Evolutionary conservation across 2,329 filamentous ascomycete genomes (phyloP).

Genomic region (Coniochaeta hoffmannii): DNA sequence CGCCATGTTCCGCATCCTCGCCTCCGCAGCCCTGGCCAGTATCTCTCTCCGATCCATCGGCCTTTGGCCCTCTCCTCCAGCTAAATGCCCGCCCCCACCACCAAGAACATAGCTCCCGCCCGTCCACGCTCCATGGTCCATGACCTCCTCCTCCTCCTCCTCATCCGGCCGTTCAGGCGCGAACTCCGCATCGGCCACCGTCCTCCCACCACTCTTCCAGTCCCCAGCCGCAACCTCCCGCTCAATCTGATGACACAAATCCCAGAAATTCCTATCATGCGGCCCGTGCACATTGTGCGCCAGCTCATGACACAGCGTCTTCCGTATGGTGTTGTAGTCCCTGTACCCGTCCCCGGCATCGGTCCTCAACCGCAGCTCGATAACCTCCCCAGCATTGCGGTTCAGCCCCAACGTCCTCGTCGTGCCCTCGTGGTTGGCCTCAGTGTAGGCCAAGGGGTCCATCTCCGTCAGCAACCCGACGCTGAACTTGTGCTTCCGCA

Average conservation of each 20-base stretch:
- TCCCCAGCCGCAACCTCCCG: constrained; percentile 74
- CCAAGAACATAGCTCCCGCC: constrained; percentile 17
- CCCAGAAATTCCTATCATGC: constrained; percentile 86
- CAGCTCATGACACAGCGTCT: constrained; percentile 90
- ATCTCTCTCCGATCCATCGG: constrained; percentile 14
- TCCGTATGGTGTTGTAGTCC: constrained; percentile 85
- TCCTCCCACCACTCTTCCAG: constrained; percentile 65
- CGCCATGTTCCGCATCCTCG: constrained; percentile 9
- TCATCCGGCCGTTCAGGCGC: constrained; percentile 2
- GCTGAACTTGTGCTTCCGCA: constrained; percentile 77
- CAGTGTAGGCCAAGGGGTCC: constrained; percentile 78
- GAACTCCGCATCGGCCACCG: constrained; percentile 43
- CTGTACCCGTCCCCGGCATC: constrained; percentile 91
- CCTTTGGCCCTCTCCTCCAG: neutral
- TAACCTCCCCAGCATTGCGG: constrained; percentile 78
- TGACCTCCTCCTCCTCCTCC: constrained; percentile 11
- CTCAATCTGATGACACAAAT: constrained; percentile 80
- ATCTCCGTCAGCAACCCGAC: constrained; percentile 90
- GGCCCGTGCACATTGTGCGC: constrained; percentile 83
- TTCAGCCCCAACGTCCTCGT: constrained; percentile 80
- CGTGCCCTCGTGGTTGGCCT: constrained; percentile 60
- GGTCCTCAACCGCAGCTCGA: constrained; percentile 84
- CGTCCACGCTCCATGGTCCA: constrained; percentile 16
- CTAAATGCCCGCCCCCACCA: constrained; percentile 6
- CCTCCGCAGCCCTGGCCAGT: constrained; percentile 14